Evolutionary conservation across 768 basidiomycete species (phyloP).

Genomic region (Naganishia randhawae): DNA sequence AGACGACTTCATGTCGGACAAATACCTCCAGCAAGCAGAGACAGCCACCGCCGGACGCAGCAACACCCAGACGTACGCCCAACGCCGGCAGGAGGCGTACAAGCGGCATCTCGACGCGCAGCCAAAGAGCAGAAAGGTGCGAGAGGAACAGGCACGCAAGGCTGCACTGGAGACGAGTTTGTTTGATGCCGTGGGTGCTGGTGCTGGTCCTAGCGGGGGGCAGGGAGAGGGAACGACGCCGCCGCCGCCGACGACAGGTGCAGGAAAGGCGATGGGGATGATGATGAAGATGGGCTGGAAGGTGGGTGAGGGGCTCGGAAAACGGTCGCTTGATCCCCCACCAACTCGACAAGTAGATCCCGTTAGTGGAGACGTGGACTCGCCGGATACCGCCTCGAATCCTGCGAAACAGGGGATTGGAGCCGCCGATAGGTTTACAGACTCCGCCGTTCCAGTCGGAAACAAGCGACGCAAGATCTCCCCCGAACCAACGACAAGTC

Average conservation of each 20-base stretch:
- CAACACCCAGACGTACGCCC: conserved; percentile 32
- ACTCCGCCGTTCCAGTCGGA: too few species aligned
- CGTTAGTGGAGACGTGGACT: not conserved
- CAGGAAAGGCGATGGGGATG: conserved; percentile 46
- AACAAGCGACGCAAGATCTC: too few species aligned
- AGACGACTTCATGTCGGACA: conserved; percentile 52
- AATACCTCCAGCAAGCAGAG: conserved; percentile 41
- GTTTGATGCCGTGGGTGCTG: conserved; percentile 34
- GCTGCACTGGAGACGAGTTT: conserved; percentile 41
- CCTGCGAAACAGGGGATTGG: too few species aligned
- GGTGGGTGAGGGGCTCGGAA: conserved; percentile 46
- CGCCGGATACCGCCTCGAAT: conserved; percentile 14
- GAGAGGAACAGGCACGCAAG: conserved; percentile 41
- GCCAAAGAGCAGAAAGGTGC: conserved; percentile 23
- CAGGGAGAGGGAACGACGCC: not conserved
- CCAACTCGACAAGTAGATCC: not conserved
- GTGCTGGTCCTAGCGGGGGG: conserved; percentile 1
- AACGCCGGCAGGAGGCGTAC: conserved; percentile 17
- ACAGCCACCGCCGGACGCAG: conserved; percentile 13
- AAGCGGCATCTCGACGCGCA: conserved; percentile 24
- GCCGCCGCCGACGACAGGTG: not conserved
- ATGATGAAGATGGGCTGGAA: conserved; percentile 52
- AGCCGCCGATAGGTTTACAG: too few species aligned
- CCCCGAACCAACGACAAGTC: not conserved
- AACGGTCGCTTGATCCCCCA: conserved; percentile 27